A percentile compares a stretch with the other conserved stretches of the same genome.
These are phyloP conservation scores for Aristolochia californica DNA, from an alignment of 164 flowering plant species.

Conservation along the genomic window DNA sequence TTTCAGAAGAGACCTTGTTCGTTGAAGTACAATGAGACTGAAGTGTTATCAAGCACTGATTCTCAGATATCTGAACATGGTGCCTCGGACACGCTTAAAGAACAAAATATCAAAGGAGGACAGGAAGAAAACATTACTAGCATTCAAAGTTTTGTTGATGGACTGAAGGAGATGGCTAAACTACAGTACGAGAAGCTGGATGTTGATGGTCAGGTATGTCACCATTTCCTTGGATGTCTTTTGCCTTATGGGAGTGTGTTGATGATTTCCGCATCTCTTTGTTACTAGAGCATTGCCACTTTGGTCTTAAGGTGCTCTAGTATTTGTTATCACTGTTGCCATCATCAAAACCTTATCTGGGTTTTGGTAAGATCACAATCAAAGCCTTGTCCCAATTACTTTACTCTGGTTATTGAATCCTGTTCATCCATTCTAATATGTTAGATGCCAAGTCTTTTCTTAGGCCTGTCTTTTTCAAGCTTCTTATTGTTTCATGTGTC, in stretches of 20 bases:
- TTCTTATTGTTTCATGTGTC: no score
- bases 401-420: no score
- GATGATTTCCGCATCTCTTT: background rate
- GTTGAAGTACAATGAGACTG: conserved; percentile 16
- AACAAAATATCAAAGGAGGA: conserved; percentile 13
- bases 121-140: conserved; percentile 69
- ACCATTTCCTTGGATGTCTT: background rate
- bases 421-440: no score
- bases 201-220: conserved; percentile 43
- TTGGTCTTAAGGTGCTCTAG: no score
- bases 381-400: no score
- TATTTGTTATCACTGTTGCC: no score
- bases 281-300: background rate
- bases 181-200: conserved; percentile 47
- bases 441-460: no score
- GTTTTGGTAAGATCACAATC: no score
- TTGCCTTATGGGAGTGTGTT: background rate
- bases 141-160: conserved; percentile 65
- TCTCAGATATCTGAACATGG: conserved; percentile 27
- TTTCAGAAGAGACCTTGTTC: conserved; percentile 17
- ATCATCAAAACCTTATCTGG: no score
- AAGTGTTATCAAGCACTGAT: conserved; percentile 18
- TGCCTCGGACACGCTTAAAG: conserved; percentile 18
- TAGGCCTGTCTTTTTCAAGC: no score
- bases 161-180: conserved; percentile 71